Conservation (phyloP, 2,329 filamentous ascomycete genomes). For the Alternaria consortialis region DNA sequence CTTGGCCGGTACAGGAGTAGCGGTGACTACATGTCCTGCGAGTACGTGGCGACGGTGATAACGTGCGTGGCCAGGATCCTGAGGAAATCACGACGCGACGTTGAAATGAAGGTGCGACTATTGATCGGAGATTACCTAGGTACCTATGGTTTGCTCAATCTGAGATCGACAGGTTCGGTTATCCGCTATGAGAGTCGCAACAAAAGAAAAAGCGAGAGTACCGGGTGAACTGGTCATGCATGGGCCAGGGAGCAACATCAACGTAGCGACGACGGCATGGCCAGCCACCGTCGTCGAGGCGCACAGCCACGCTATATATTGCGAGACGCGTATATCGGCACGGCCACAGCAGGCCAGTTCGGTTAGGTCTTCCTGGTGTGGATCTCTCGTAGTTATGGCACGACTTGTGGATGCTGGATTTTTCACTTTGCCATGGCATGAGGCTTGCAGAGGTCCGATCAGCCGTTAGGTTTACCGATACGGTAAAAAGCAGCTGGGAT, state of each 20-base stretch:
- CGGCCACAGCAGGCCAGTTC: background rate
- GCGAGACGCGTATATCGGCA: conserved; percentile 12
- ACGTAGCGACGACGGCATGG: background rate
- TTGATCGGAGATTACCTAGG: background rate
- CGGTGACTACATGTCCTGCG: conserved; percentile 15
- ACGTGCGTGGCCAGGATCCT: conserved; percentile 2
- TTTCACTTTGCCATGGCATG: conserved; percentile 16
- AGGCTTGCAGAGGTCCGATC: conserved; percentile 28
- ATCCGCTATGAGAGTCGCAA: conserved; percentile 1
- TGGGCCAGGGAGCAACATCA: background rate
- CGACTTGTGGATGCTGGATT: conserved; percentile 10
- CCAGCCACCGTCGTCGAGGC: background rate
- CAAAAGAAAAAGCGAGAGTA: conserved; percentile 1
- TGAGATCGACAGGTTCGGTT: conserved; percentile 1
- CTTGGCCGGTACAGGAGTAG: background rate
- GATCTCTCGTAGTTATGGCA: conserved; percentile 19
- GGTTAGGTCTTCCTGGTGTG: conserved; percentile 6
- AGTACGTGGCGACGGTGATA: conserved; percentile 6
- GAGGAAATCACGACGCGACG: background rate
- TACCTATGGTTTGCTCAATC: background rate
- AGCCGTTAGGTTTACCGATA: conserved; percentile 35
- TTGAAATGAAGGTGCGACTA: conserved; percentile 2
- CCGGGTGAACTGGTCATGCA: conserved; percentile 6
- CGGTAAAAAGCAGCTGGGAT: conserved; percentile 39
- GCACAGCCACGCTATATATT: conserved; percentile 3